A percentile compares a stretch with the other conserved stretches of the same genome.
phyloP scores from a whole-genome alignment of 73 alveolate genomes.

The Paramecium primaurelia region DNA sequence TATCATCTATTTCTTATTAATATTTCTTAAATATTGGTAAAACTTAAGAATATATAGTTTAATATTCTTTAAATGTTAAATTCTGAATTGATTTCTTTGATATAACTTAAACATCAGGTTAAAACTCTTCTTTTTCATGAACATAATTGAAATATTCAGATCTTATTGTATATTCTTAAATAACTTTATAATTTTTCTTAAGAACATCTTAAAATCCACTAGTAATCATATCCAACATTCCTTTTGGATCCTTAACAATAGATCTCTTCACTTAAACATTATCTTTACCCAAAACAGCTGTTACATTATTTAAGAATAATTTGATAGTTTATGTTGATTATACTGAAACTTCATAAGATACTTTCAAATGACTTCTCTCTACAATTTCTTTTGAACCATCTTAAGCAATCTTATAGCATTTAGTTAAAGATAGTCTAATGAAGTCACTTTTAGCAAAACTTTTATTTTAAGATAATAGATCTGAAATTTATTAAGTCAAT shows the following conservation, averaged over 20 bases:
- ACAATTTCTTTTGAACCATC: slow-evolving; percentile 3
- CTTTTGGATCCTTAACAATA: neutral
- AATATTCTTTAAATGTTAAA: neutral
- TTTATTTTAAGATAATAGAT: neutral
- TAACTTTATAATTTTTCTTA: neutral
- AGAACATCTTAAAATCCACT: neutral
- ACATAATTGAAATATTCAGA: neutral
- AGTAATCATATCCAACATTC: neutral
- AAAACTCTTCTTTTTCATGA: neutral
- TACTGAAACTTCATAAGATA: slow-evolving; percentile 9
- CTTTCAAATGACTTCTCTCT: neutral
- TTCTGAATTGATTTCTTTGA: neutral
- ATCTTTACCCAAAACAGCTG: neutral
- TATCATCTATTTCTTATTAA: neutral
- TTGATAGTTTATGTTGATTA: neutral
- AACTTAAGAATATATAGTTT: neutral
- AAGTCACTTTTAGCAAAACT: neutral
- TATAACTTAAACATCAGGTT: neutral
- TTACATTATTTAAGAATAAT: neutral
- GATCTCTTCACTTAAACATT: neutral
- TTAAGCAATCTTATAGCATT: neutral
- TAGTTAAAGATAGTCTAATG: neutral
- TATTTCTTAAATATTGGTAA: neutral
- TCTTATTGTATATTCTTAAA: neutral
- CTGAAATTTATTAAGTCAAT: neutral